Evolutionary conservation across 768 basidiomycete species (phyloP), one percentile per base, ranked within the genome.

Genomic region (Psilocybe subaeruginosa): DNA sequence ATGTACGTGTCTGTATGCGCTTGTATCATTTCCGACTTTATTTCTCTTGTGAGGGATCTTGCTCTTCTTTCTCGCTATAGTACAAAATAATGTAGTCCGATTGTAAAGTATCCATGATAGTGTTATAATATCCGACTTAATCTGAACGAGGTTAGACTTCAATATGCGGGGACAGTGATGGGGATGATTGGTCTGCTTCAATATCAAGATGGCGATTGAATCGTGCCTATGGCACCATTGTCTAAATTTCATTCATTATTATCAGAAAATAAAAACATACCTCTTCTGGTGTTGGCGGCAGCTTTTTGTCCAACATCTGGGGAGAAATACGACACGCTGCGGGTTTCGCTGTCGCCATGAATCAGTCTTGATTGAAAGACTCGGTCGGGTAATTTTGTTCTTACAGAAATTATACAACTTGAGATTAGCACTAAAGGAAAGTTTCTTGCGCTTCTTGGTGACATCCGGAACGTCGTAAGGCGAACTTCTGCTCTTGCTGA

Each of bases 401-500:
- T 60, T 55, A 66, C 67, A 30, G 31, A 68, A 64, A 35, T 61
- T 63, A 41, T 58, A 54, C 35, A 66, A 35, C 31, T 45, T 63
- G 23, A 65, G 57, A 55, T 63, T 61, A 12, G 64, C 62, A 17
- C 47, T 59, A 19, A 66, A 53, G 16, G 65, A 66, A 30, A 63
- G 43, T 30, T 65, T 68, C 39, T 54, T 61, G 16, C 59, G 56
- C 11, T 46, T 47, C 12, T 37, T 39, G 4, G 58, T 35, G 19
- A 45, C 54, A 4, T 60, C 63, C 2, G 67, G 63, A 1, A 63
- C 54, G 11, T 59, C 48, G 53, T 65, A 60, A 12, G 66, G 62
- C 9, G 66, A 64, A 23, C 64, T 64, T 51, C 64, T 63, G 14
- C 68, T 49, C 30, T 63, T 61, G 61, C 69, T 66, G 30, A 70